Evolutionary conservation across 352 stramenopile species (phyloP), one percentile per base, ranked within the genome.

Genomic region (Thalassiosira livingstoniorum): DNA sequence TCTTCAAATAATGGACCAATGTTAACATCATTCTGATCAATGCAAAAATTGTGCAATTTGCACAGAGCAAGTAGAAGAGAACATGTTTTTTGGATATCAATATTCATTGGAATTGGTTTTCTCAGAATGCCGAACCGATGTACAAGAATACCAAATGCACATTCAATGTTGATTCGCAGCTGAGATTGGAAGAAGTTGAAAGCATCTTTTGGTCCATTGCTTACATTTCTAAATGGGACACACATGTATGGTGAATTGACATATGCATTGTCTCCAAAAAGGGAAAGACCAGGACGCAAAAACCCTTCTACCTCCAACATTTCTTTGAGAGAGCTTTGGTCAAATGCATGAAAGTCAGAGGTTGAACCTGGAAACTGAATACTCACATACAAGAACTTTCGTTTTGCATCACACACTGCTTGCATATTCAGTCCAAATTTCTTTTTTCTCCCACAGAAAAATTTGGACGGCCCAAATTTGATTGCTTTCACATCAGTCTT

Each of bases 81-180:
- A 7, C 25, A n/a, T 23, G 58, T 75, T 35, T 65, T 65, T 23
- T 27, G 0, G 3, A 65, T 18, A 1, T 18, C 65, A 3, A 75
- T 47, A 39, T 75, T 75, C 5, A 57, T 25, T 51, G 66, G 51
- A 37, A 75, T 65, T 42, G 66, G n/a, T 35, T 65, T 75, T 0
- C 53, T 3, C 4, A 75, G 53, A 23, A 75, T 75, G 13, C 66
- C 66, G 51, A 47, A 75, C 11, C 66, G 4, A 37, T 64, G 51
- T 42, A 75, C 47, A 23, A 75, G 25, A 5, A 75, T 75, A 18
- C 53, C 66, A 65, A 75, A 75, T 18, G 66, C 53, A 57, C 66
- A 75, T 57, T 75, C 51, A 58, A 75, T 65, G 2, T 27, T 42
- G 23, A 75, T 75, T 43, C 66, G 53, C 11, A 75, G 23, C n/a